Evolutionary conservation across 139 green algal genomes (phyloP).

Genomic region (Axilococcus clingmanii): DNA sequence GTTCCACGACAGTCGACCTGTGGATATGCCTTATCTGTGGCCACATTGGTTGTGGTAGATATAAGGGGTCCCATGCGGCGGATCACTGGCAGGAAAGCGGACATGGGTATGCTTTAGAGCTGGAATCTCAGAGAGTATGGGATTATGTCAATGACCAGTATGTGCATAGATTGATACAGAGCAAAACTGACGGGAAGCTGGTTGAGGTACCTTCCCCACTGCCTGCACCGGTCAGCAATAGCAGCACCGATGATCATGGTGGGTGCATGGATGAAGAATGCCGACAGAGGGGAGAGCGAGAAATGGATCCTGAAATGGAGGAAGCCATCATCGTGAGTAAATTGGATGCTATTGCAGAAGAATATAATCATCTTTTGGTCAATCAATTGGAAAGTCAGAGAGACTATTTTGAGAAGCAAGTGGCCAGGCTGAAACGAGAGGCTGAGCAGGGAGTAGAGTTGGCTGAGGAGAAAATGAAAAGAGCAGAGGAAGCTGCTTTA

Average conservation of each 20-base stretch:
- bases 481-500: background rate
- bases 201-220: slow-evolving; percentile 65
- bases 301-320: slow-evolving; percentile 39
- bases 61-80: slow-evolving; percentile 67
- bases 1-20: slow-evolving; percentile 60
- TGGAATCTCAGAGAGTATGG: slow-evolving; percentile 83
- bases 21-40: slow-evolving; percentile 99
- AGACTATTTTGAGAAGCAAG: slow-evolving; percentile 66
- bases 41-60: slow-evolving; percentile 87
- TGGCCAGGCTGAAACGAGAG: slow-evolving; percentile 18
- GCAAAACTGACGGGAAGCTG: slow-evolving; percentile 85
- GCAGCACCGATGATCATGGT: slow-evolving; percentile 4
- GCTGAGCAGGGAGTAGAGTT: slow-evolving; percentile 20
- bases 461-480: slow-evolving; percentile 6
- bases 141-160: slow-evolving; percentile 94
- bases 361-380: slow-evolving; percentile 90
- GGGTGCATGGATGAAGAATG: too few species aligned
- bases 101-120: slow-evolving; percentile 91
- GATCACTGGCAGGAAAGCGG: slow-evolving; percentile 71
- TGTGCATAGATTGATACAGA: slow-evolving; percentile 91
- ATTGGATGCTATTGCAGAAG: slow-evolving; percentile 55
- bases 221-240: background rate
- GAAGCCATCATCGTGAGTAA: slow-evolving; percentile 58
- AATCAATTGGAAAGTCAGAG: slow-evolving; percentile 85
- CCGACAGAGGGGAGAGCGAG: too few species aligned